phyloP scores from a whole-genome alignment of 345 rosid genomes.

The Citrus australasica region DNA sequence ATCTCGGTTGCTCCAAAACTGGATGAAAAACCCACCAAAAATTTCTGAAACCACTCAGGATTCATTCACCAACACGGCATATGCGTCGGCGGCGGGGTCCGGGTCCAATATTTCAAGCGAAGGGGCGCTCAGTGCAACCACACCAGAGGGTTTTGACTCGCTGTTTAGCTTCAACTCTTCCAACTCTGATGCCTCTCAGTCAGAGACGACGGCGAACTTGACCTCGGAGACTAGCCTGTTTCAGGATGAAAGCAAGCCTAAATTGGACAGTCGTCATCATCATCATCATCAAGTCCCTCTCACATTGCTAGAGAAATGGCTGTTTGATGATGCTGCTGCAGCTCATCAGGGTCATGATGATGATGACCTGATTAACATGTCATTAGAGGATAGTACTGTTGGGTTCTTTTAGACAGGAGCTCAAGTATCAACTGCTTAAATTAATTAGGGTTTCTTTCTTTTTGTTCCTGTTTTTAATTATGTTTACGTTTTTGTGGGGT shows the following conservation, averaged over 20 bases:
- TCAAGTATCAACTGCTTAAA: not conserved
- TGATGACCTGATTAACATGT: conserved; percentile 36
- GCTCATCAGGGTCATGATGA: conserved; percentile 37
- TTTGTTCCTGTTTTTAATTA: not conserved
- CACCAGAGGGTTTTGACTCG: conserved; percentile 40
- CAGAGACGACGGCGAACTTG: conserved; percentile 26
- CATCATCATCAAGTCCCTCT: conserved; percentile 34
- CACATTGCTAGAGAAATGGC: conserved; percentile 65
- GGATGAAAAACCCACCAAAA: conserved; percentile 52
- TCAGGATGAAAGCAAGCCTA: conserved; percentile 43
- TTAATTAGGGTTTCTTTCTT: not conserved
- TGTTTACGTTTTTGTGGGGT: not conserved
- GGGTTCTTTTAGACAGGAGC: conserved; percentile 25
- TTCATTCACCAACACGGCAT: conserved; percentile 21
- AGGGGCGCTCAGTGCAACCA: conserved; percentile 19
- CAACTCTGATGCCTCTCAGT: conserved; percentile 32
- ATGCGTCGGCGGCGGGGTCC: conserved; percentile 13
- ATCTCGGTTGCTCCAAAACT: conserved; percentile 57
- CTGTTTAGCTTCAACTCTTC: conserved; percentile 47
- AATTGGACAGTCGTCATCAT: conserved; percentile 6
- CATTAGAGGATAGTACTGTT: conserved; percentile 30
- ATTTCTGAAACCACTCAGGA: conserved; percentile 20
- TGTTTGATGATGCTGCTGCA: conserved; percentile 51
- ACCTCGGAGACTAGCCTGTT: conserved; percentile 38
- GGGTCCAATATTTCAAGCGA: conserved; percentile 15